Evolutionary conservation across 2,329 filamentous ascomycete species (phyloP).

Genomic region (Falciphora oryzae): DNA sequence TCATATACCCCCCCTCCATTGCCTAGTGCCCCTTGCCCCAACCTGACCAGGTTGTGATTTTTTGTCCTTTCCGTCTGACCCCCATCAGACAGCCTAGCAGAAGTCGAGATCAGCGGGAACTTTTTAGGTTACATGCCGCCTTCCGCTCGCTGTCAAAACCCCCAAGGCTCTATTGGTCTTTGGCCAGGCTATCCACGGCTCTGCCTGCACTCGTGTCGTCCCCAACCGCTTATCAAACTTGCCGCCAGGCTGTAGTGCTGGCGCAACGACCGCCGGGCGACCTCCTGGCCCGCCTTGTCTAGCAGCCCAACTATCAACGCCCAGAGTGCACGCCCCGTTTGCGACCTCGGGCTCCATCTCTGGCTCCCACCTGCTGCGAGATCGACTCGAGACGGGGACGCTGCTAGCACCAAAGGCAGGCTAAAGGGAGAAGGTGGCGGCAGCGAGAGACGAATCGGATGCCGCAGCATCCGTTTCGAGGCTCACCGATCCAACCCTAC

Average conservation of each 20-base stretch:
- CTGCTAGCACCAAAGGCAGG: background rate
- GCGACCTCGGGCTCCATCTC: background rate
- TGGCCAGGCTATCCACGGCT: background rate
- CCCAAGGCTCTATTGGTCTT: background rate
- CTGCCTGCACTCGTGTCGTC: background rate
- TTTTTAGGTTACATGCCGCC: background rate
- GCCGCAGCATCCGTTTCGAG: background rate
- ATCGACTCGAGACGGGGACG: background rate
- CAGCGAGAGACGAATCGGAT: slow-evolving; percentile 9
- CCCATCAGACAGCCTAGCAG: background rate
- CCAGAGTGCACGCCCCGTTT: background rate
- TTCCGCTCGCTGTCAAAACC: background rate
- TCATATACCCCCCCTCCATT: background rate
- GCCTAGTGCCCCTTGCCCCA: background rate
- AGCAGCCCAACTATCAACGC: background rate
- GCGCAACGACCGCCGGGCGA: background rate
- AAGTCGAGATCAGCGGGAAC: background rate
- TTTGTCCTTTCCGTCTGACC: background rate
- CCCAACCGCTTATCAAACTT: background rate
- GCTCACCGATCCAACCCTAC: slow-evolving; percentile 5
- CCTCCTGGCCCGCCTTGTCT: too few relatives aligned
- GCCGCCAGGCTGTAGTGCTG: background rate
- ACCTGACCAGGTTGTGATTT: background rate
- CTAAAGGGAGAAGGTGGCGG: background rate
- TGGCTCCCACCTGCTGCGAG: background rate